These are phyloP conservation scores for Alternaria alternata DNA, from an alignment of 2,329 filamentous ascomycete species.

Conservation along the genomic window DNA sequence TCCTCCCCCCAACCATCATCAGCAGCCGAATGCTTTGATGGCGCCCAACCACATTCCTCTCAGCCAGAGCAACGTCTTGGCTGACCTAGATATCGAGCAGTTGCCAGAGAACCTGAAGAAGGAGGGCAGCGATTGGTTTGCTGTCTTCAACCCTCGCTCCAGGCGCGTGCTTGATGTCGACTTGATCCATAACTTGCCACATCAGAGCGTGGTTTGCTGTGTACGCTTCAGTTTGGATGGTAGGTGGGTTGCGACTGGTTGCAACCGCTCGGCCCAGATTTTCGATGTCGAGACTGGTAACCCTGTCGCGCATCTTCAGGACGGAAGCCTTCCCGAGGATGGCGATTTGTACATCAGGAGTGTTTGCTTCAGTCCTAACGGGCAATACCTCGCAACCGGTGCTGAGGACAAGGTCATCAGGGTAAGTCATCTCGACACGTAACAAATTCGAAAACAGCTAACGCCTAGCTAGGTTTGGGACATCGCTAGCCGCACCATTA, in stretches of 20 bases:
- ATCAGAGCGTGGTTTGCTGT: slow-evolving; percentile 98
- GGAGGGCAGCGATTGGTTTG: slow-evolving; percentile 91
- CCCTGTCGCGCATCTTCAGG: slow-evolving; percentile 88
- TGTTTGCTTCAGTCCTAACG: slow-evolving; percentile 98
- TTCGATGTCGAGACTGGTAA: slow-evolving; percentile 90
- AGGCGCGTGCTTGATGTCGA: slow-evolving; percentile 92
- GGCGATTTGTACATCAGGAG: slow-evolving; percentile 97
- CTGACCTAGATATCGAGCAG: slow-evolving; percentile 86
- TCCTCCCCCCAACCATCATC: slow-evolving; percentile 60
- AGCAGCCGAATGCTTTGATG: slow-evolving; percentile 47
- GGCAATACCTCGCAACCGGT: slow-evolving; percentile 90
- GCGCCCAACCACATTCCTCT: slow-evolving; percentile 53
- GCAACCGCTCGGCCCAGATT: slow-evolving; percentile 99
- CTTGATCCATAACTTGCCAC: slow-evolving; percentile 87
- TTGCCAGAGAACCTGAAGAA: slow-evolving; percentile 89
- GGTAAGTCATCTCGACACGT: slow-evolving; percentile 62
- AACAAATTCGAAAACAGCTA: slow-evolving; percentile 11
- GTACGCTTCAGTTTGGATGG: slow-evolving; percentile 96
- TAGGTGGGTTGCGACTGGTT: slow-evolving; percentile 94
- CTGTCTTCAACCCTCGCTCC: slow-evolving; percentile 92
- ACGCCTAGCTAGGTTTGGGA: slow-evolving; percentile 80
- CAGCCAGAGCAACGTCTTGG: slow-evolving; percentile 72
- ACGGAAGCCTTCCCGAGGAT: slow-evolving; percentile 83
- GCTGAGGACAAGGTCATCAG: slow-evolving; percentile 97
- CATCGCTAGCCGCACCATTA: slow-evolving; percentile 81